Evolutionary conservation across 768 basidiomycete species (phyloP).

Genomic region (Tulasnella sp.): DNA sequence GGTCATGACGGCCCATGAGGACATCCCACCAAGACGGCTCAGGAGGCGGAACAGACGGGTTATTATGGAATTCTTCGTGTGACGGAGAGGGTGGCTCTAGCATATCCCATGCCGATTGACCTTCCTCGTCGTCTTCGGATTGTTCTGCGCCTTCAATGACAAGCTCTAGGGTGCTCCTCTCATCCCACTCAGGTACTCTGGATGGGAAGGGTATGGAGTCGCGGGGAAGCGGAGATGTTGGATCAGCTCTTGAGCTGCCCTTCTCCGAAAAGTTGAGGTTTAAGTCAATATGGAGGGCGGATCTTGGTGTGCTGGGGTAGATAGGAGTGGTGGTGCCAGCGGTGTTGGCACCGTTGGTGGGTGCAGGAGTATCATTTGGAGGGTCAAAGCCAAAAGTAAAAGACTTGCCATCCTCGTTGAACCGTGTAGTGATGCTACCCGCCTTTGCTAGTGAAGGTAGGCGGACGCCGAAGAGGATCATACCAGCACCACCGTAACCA

Average conservation of each 20-base stretch:
- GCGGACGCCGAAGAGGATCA: conserved; percentile 67
- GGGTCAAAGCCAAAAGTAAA: neutral
- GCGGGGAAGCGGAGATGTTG: neutral
- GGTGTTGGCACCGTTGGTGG: neutral
- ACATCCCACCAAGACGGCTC: conserved; percentile 69
- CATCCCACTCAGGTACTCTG: neutral
- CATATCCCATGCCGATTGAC: conserved; percentile 9
- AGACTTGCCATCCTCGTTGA: conserved; percentile 2
- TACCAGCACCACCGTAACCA: conserved; percentile 70
- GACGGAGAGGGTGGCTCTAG: conserved; percentile 17
- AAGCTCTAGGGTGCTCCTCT: conserved; percentile 7
- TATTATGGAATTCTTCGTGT: conserved; percentile 16
- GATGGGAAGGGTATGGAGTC: neutral
- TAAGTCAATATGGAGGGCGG: neutral
- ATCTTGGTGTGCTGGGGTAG: neutral
- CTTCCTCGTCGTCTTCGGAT: conserved; percentile 51
- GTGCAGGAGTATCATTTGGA: neutral
- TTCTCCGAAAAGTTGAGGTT: neutral
- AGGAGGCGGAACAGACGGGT: neutral
- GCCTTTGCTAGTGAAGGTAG: conserved; percentile 18
- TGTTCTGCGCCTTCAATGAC: conserved; percentile 48
- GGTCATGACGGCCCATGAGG: conserved; percentile 65
- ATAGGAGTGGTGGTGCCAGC: neutral
- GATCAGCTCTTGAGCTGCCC: neutral
- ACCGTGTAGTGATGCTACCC: neutral